These are phyloP conservation scores for Naganishia liquefaciens DNA, from an alignment of 1,284 basidiomycete species.

Conservation along the genomic window DNA sequence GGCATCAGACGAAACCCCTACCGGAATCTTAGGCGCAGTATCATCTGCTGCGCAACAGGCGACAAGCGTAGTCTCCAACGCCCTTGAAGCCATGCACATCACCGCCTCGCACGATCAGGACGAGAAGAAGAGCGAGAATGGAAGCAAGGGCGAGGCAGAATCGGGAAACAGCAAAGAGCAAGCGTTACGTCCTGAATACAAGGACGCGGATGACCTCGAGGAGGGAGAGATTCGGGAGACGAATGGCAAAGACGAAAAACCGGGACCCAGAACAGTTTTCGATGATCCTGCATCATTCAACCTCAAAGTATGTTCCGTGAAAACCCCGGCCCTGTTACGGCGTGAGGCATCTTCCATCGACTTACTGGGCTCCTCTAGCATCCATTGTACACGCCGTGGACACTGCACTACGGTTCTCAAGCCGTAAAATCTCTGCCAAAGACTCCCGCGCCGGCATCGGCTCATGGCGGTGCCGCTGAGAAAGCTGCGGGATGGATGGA, in stretches of 20 bases:
- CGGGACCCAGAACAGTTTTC: conserved; percentile 34
- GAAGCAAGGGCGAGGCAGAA: not conserved
- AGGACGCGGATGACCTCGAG: conserved; percentile 13
- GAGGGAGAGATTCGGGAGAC: conserved; percentile 29
- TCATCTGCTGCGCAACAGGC: conserved; percentile 9
- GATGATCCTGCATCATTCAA: conserved; percentile 80
- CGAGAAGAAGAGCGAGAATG: not conserved
- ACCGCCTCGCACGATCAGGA: conserved; percentile 9
- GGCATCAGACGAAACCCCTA: conserved; percentile 2
- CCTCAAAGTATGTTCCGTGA: conserved; percentile 68
- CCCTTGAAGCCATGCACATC: conserved; percentile 25
- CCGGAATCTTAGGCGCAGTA: conserved; percentile 17
- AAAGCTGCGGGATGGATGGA: conserved; percentile 85
- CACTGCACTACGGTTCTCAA: conserved; percentile 94
- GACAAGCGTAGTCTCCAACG: conserved; percentile 23
- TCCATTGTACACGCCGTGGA: conserved; percentile 90
- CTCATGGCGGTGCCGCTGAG: conserved; percentile 55
- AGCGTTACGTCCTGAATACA: not conserved
- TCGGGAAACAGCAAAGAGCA: not conserved
- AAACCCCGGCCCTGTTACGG: conserved; percentile 12
- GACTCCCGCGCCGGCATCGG: conserved; percentile 77
- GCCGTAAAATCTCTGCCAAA: conserved; percentile 82
- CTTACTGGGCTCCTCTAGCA: conserved; percentile 60
- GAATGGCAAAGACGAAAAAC: conserved; percentile 28
- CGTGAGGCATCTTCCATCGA: not conserved